phyloP scores from a whole-genome alignment of 768 basidiomycete species.

The Podaxis carcinomalis region DNA sequence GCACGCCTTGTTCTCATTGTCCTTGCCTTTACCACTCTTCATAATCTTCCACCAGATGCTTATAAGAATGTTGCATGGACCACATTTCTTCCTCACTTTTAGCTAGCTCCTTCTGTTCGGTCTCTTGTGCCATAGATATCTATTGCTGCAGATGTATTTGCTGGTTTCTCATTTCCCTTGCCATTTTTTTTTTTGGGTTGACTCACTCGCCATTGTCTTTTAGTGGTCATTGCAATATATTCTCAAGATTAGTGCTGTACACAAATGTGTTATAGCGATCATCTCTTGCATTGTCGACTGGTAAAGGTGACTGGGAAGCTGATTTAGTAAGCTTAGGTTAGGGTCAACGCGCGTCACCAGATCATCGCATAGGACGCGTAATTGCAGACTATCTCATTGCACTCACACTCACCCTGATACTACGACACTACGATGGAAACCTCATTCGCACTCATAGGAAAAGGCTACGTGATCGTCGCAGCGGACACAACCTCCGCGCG shows the following conservation, averaged over 20 bases:
- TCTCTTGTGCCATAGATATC: too few species aligned
- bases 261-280: too few species aligned
- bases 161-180: too few species aligned
- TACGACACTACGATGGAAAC: slow-evolving; percentile 63
- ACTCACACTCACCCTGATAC: not conserved
- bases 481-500: slow-evolving; percentile 86
- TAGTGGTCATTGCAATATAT: too few species aligned
- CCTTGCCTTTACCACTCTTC: not conserved
- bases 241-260: too few species aligned
- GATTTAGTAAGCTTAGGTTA: not conserved
- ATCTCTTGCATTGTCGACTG: too few species aligned
- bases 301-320: too few species aligned
- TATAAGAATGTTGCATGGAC: not conserved
- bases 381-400: not conserved
- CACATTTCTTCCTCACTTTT: not conserved
- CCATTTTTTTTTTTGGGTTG: too few species aligned
- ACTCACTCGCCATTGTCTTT: too few species aligned
- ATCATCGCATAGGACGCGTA: not conserved
- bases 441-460: slow-evolving; percentile 87
- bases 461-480: slow-evolving; percentile 90
- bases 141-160: too few species aligned
- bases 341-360: not conserved
- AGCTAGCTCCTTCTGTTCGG: too few species aligned
- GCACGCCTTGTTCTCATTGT: not conserved
- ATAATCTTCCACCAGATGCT: not conserved